phyloP scores from a whole-genome alignment of 495 filamentous ascomycete species.

The Hypomontagnella submonticulosa region DNA sequence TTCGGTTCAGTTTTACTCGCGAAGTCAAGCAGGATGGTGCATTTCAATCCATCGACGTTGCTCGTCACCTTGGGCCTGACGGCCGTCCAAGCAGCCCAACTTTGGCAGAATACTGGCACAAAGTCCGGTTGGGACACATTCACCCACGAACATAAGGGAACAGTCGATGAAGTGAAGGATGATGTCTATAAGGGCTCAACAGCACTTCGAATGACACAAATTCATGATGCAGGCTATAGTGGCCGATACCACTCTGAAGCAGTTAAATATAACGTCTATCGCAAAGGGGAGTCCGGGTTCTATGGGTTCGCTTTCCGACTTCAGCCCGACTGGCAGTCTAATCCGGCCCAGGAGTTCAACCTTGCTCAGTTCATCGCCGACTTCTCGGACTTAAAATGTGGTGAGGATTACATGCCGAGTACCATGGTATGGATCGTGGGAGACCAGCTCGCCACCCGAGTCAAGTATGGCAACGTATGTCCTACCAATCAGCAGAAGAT shows the following conservation, averaged over 20 bases:
- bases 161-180: slow-evolving; percentile 60
- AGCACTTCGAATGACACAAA: slow-evolving; percentile 65
- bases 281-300: slow-evolving; percentile 61
- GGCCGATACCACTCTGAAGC: slow-evolving; percentile 69
- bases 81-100: slow-evolving; percentile 44
- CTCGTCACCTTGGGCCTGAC: slow-evolving; percentile 41
- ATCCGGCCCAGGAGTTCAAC: slow-evolving; percentile 61
- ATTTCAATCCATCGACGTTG: background rate
- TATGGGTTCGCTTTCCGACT: slow-evolving; percentile 68
- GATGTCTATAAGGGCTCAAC: slow-evolving; percentile 56
- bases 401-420: slow-evolving; percentile 63
- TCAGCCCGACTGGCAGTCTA: slow-evolving; percentile 61
- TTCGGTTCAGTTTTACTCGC: background rate
- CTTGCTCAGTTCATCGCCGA: slow-evolving; percentile 68
- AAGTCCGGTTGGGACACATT: slow-evolving; percentile 58
- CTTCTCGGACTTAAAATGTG: slow-evolving; percentile 58
- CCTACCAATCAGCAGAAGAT: slow-evolving; percentile 46
- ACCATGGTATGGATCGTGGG: slow-evolving; percentile 65
- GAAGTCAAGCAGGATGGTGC: slow-evolving; percentile 23
- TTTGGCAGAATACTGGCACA: slow-evolving; percentile 65
- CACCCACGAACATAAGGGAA: slow-evolving; percentile 59
- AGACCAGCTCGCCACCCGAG: slow-evolving; percentile 58
- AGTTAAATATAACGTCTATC: slow-evolving; percentile 58
- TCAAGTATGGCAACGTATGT: slow-evolving; percentile 60
- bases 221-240: slow-evolving; percentile 57